These are phyloP conservation scores for Paracamarosporium sp. DNA, from an alignment of 2,329 filamentous ascomycete genomes.

Conservation along the genomic window DNA sequence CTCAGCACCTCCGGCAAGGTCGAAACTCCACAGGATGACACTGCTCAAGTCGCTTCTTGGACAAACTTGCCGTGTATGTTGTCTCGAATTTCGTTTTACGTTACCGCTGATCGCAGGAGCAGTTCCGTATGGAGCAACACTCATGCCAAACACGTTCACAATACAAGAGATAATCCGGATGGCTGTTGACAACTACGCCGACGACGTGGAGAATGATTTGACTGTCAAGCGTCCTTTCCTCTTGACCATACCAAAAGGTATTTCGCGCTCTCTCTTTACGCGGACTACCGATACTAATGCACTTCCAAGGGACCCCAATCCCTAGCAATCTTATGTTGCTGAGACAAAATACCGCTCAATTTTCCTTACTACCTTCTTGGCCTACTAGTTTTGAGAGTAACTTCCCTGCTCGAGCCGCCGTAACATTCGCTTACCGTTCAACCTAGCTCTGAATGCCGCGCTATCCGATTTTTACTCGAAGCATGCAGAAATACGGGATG, in stretches of 20 bases:
- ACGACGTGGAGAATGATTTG: slow-evolving; percentile 15
- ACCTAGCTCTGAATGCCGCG: slow-evolving; percentile 5
- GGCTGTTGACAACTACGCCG: slow-evolving; percentile 8
- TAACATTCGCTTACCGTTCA: slow-evolving; percentile 1
- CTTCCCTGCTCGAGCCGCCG: neutral
- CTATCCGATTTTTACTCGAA: slow-evolving; percentile 12
- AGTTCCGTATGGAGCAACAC: slow-evolving; percentile 10
- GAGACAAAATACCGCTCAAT: slow-evolving; percentile 3
- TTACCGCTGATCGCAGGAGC: neutral
- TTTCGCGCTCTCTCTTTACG: neutral
- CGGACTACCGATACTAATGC: neutral
- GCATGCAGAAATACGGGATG: slow-evolving; percentile 10
- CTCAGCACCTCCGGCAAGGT: neutral
- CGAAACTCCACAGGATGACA: neutral
- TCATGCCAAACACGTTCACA: slow-evolving; percentile 15
- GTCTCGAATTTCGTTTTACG: neutral
- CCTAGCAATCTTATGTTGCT: slow-evolving; percentile 4
- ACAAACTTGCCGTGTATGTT: slow-evolving; percentile 8
- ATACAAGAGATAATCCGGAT: slow-evolving; percentile 19
- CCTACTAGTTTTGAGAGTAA: slow-evolving; percentile 2
- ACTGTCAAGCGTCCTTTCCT: slow-evolving; percentile 12
- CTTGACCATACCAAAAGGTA: slow-evolving; percentile 18
- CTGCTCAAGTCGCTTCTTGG: neutral
- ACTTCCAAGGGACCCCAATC: slow-evolving; percentile 3
- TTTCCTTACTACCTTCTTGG: slow-evolving; percentile 12